Conservation (phyloP, 306 rosid genomes). For the Acmispon strigosus region DNA sequence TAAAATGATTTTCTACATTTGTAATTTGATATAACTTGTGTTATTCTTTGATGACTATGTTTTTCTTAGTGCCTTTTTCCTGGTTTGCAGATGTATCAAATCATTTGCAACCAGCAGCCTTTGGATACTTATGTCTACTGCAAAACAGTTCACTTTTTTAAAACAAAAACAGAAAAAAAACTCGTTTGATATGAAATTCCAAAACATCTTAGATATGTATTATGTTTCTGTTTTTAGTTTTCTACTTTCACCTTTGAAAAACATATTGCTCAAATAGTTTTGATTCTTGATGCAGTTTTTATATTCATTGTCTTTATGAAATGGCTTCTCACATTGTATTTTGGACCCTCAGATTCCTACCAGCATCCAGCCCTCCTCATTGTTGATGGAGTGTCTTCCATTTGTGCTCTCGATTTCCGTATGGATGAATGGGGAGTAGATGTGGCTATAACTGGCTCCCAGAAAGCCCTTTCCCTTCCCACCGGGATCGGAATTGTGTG, state of each 20-base stretch:
- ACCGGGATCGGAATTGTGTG: conserved; percentile 89
- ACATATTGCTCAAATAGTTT: too few relatives aligned
- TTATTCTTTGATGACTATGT: neutral
- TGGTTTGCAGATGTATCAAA: neutral
- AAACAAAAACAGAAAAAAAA: too few relatives aligned
- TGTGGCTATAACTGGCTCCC: conserved; percentile 97
- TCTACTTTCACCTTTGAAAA: too few relatives aligned
- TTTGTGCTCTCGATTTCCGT: conserved; percentile 94
- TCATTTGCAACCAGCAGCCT: neutral
- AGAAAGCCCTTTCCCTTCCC: conserved; percentile 98
- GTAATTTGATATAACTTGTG: neutral
- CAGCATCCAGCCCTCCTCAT: conserved; percentile 91
- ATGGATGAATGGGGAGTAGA: conserved; percentile 99
- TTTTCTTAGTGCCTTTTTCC: neutral
- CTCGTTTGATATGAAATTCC: too few relatives aligned
- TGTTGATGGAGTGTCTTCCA: conserved; percentile 97
- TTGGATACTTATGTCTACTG: neutral
- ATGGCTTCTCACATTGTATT: conserved; percentile 13
- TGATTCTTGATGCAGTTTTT: too few relatives aligned
- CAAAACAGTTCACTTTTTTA: too few relatives aligned
- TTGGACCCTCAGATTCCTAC: conserved; percentile 59
- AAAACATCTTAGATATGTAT: too few relatives aligned
- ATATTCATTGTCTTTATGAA: neutral
- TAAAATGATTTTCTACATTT: neutral
- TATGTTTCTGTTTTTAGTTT: too few relatives aligned